Base-by-base conservation (phyloP, 345 rosid genomes). In the Atalantia buxifolia region DNA sequence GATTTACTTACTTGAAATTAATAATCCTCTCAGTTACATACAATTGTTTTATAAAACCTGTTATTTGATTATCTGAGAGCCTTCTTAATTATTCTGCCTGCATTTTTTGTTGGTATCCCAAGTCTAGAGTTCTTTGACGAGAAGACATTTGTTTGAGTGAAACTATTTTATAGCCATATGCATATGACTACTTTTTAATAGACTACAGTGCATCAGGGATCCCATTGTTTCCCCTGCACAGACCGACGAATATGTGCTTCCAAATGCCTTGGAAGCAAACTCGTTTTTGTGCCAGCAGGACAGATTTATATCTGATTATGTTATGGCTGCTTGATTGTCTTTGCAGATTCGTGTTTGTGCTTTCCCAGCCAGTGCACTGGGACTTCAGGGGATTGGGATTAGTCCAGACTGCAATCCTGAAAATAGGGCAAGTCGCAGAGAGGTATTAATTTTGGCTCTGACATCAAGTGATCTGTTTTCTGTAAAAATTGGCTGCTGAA, bases 381-480 rank as follows among this genome's bases (percentile, higher is more conserved):
- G 90, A 74, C 76, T 96, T 67, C 69, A 90, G 82, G 99, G 95
- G 53, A 89, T 92, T 69, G 98, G 89, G 68, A 94, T 96, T 64
- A 88, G 95, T 78, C 99, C 98, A 7, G 98, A 96, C 78, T 90
- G 95, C 89, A 94, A 94, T 75, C 98, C 98, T 63, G 88, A 90
- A 73, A 84, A 83, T 79, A 87, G 94, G 62, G 93, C 92, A 28
- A 85, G 78, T 62, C 80, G 91, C 27, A 86, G 95, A 86, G 88
- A 96, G 93, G 99, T 91, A 88, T 40, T 2, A 71, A 74, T 38
- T 59, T n/a, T 65, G 40, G 67, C 69, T 57, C 21, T 72, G 21
- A 42, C 16, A 48, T 25, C 66, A 36, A 59, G 69, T 76, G 60
- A 33, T 70, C 28, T 28, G 4, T 69, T 57, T 35, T 35, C 40